A percentile compares a stretch with the other conserved stretches of the same genome.
phyloP scores from a whole-genome alignment of 2,329 filamentous ascomycete species.

The Penicillium sp. region DNA sequence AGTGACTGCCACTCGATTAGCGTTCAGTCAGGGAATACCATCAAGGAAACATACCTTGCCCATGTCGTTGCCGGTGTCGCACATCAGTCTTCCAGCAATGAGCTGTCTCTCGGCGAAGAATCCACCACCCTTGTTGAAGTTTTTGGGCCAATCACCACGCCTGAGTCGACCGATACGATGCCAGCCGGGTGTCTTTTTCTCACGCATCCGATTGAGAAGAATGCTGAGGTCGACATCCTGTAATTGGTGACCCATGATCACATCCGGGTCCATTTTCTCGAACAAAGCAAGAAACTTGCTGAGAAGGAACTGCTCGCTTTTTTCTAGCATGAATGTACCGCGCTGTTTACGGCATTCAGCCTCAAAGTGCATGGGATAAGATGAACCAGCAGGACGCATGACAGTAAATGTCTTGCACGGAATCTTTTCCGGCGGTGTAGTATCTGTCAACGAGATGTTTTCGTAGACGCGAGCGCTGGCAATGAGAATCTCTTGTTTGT shows the following conservation, averaged over 20 bases:
- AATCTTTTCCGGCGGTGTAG: slow-evolving; percentile 79
- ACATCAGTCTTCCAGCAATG: slow-evolving; percentile 80
- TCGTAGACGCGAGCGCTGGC: slow-evolving; percentile 91
- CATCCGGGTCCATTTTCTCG: slow-evolving; percentile 83
- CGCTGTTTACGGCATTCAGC: slow-evolving; percentile 65
- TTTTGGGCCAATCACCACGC: slow-evolving; percentile 77
- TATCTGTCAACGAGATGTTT: slow-evolving; percentile 78
- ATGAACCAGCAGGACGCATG: slow-evolving; percentile 69
- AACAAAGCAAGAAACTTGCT: slow-evolving; percentile 85
- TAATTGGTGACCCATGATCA: slow-evolving; percentile 88
- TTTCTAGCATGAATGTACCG: slow-evolving; percentile 73
- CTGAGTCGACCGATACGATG: slow-evolving; percentile 84
- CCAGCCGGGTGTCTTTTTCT: slow-evolving; percentile 91
- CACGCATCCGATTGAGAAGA: slow-evolving; percentile 74
- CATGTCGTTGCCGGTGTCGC: slow-evolving; percentile 91
- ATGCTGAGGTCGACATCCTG: slow-evolving; percentile 96
- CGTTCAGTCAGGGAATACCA: slow-evolving; percentile 22
- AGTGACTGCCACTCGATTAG: slow-evolving; percentile 52
- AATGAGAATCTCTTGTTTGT: slow-evolving; percentile 92
- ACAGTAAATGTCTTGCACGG: slow-evolving; percentile 87
- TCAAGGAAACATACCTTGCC: slow-evolving; percentile 56
- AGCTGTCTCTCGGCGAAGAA: slow-evolving; percentile 91
- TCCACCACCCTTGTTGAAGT: slow-evolving; percentile 75
- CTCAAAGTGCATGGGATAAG: slow-evolving; percentile 85
- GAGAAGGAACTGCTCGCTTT: slow-evolving; percentile 76